A percentile compares a stretch with the other conserved stretches of the same genome.
Conservation (phyloP, 345 rosid species). For the Eucalyptus erythrocorys region DNA sequence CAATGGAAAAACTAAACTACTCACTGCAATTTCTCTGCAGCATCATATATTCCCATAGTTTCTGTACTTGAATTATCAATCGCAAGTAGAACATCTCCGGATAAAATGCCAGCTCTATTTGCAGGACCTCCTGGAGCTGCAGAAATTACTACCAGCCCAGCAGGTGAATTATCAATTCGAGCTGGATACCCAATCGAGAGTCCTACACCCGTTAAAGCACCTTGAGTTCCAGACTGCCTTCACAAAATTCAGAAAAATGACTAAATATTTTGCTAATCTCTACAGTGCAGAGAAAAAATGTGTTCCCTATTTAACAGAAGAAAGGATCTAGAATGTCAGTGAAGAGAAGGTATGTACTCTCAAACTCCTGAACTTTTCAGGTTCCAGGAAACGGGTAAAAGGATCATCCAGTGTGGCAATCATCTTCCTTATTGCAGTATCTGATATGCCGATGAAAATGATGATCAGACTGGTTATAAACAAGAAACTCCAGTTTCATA, state of each 20-base stretch:
- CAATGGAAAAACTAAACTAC: neutral
- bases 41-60: constrained; percentile 76
- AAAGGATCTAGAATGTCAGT: neutral
- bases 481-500: neutral
- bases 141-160: constrained; percentile 80
- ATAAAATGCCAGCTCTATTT: constrained; percentile 55
- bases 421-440: constrained; percentile 84
- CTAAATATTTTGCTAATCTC: neutral
- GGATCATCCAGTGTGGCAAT: constrained; percentile 86
- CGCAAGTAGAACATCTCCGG: constrained; percentile 73
- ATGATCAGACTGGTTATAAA: neutral
- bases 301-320: neutral
- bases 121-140: constrained; percentile 96
- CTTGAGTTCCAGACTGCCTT: constrained; percentile 99
- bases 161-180: constrained; percentile 31
- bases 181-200: constrained; percentile 84
- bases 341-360: constrained; percentile 43
- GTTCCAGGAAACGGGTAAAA: constrained; percentile 89
- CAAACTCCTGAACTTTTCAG: constrained; percentile 83
- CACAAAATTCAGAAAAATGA: constrained; percentile 37
- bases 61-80: constrained; percentile 60
- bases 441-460: constrained; percentile 24
- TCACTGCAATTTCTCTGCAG: constrained; percentile 88
- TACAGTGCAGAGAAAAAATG: neutral
- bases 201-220: constrained; percentile 92